These are phyloP conservation scores for Salvia sclarea DNA, from an alignment of 305 asterid genomes.

Conservation along the genomic window DNA sequence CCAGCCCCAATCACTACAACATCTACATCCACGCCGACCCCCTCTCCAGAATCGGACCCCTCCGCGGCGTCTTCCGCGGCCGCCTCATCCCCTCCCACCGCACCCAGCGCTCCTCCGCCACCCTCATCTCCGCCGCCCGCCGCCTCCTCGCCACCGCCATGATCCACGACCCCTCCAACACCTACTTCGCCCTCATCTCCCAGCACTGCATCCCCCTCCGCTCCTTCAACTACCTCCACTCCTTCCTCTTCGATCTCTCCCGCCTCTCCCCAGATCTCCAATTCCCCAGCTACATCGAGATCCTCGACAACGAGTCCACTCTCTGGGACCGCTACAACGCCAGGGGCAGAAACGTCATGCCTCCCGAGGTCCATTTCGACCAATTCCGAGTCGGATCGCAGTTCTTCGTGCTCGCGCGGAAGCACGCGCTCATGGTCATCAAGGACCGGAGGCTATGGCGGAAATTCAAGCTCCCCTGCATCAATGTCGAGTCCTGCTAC, in stretches of 20 bases:
- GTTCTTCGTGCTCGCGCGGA: conserved; percentile 60
- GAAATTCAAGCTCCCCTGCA: conserved; percentile 70
- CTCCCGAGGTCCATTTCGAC: conserved; percentile 64
- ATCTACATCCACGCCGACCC: conserved; percentile 84
- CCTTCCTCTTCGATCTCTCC: conserved; percentile 51
- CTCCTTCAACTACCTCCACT: conserved; percentile 58
- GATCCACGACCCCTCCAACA: conserved; percentile 64
- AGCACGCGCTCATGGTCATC: conserved; percentile 61
- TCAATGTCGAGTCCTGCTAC: conserved; percentile 64
- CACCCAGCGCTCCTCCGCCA: conserved; percentile 79
- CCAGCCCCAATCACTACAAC: conserved; percentile 46
- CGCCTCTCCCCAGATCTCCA: conserved; percentile 44
- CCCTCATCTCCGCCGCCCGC: conserved; percentile 75
- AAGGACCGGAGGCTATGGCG: conserved; percentile 74
- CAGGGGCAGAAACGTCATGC: conserved; percentile 63
- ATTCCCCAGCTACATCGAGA: conserved; percentile 73
- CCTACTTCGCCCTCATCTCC: conserved; percentile 64
- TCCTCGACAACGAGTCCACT: conserved; percentile 48
- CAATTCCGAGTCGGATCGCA: conserved; percentile 81
- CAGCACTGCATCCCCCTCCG: conserved; percentile 82
- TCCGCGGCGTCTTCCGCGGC: conserved; percentile 50
- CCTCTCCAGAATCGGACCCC: conserved; percentile 38
- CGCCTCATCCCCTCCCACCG: conserved; percentile 55
- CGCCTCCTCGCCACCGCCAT: conserved; percentile 73
- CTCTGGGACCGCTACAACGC: conserved; percentile 71